phyloP scores from a whole-genome alignment of 257 asterid species.

The Apocynum venetum region DNA sequence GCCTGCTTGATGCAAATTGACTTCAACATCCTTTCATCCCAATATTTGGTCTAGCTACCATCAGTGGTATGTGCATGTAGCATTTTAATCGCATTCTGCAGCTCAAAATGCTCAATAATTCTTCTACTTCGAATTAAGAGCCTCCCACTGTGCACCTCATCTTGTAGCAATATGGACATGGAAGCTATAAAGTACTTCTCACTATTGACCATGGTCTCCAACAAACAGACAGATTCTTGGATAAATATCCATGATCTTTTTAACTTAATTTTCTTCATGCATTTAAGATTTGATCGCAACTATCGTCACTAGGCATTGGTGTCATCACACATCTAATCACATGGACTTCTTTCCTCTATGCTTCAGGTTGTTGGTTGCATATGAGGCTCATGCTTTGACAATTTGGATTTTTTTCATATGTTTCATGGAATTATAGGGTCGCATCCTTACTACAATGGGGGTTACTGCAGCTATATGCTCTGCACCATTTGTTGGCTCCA shows the following conservation, averaged over 20 bases:
- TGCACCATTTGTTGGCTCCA: constrained; percentile 70
- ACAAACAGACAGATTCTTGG: background rate
- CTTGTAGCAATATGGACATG: background rate
- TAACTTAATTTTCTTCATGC: background rate
- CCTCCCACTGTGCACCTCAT: background rate
- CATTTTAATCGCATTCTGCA: background rate
- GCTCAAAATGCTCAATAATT: background rate
- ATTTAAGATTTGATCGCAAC: background rate
- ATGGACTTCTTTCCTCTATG: background rate
- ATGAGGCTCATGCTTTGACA: constrained; percentile 1
- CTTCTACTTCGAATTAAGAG: background rate
- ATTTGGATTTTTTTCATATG: background rate
- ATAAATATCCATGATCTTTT: background rate
- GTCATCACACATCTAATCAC: background rate
- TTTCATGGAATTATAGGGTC: constrained; percentile 52
- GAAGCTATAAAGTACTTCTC: background rate
- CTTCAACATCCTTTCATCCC: background rate
- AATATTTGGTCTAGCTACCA: background rate
- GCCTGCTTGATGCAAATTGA: background rate
- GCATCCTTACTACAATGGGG: constrained; percentile 80
- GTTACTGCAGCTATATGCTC: constrained; percentile 78
- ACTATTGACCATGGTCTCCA: background rate
- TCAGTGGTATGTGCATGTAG: background rate
- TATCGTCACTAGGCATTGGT: background rate
- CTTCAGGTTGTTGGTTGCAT: background rate